Evolutionary conservation across 2,329 filamentous ascomycete species (phyloP).

Genomic region (Claviceps sp.): DNA sequence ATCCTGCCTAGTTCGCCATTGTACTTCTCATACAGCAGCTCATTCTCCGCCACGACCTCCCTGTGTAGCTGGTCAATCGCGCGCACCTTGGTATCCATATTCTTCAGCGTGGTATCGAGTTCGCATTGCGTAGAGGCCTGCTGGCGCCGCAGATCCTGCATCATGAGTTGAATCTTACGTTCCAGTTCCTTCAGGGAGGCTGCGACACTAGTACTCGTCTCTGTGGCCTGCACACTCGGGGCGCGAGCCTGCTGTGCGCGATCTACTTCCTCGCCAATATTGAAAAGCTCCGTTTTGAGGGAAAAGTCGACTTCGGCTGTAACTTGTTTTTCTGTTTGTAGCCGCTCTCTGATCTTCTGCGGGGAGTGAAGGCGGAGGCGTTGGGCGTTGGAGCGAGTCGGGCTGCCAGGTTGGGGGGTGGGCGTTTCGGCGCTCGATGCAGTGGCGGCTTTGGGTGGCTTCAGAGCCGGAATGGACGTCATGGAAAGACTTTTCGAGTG

Average conservation of each 20-base stretch:
- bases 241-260: slow-evolving; percentile 26
- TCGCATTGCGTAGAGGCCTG: slow-evolving; percentile 56
- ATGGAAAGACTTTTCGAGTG: slow-evolving; percentile 39
- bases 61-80: slow-evolving; percentile 82
- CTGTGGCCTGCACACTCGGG: slow-evolving; percentile 15
- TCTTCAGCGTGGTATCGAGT: slow-evolving; percentile 55
- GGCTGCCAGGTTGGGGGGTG: slow-evolving; percentile 12
- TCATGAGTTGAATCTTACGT: slow-evolving; percentile 45
- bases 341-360: slow-evolving; percentile 68
- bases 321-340: slow-evolving; percentile 67
- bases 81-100: slow-evolving; percentile 65
- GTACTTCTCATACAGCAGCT: slow-evolving; percentile 82
- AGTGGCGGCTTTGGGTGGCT: slow-evolving; percentile 19
- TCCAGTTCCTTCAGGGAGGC: slow-evolving; percentile 54
- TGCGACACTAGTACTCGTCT: slow-evolving; percentile 15
- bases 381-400: slow-evolving; percentile 21
- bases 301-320: slow-evolving; percentile 56
- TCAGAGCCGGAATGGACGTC: slow-evolving; percentile 42
- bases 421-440: slow-evolving; percentile 13
- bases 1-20: slow-evolving; percentile 84
- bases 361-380: slow-evolving; percentile 58
- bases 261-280: slow-evolving; percentile 70
- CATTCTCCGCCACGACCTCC: slow-evolving; percentile 80
- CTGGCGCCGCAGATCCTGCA: slow-evolving; percentile 45
- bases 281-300: slow-evolving; percentile 62